Evolutionary conservation across 2,329 filamentous ascomycete genomes (phyloP).

Genomic region (Xylariaceae sp.): DNA sequence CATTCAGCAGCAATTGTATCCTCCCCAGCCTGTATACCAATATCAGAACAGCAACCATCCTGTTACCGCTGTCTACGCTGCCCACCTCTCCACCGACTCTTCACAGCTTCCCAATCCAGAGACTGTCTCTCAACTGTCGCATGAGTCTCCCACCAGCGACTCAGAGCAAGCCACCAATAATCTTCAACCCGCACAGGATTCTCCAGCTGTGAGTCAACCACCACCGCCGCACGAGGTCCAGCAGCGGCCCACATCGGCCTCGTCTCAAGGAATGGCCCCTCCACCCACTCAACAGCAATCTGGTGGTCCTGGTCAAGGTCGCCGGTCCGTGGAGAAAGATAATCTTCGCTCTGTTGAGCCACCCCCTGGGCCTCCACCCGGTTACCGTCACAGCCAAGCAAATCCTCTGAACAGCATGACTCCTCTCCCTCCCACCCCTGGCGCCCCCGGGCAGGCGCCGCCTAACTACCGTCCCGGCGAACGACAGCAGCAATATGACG

Average conservation of each 20-base stretch:
- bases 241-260: constrained; percentile 21
- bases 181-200: constrained; percentile 42
- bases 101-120: constrained; percentile 50
- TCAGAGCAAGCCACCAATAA: constrained; percentile 41
- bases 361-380: constrained; percentile 45
- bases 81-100: constrained; percentile 28
- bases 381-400: constrained; percentile 48
- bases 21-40: constrained; percentile 27
- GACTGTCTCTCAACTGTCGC: constrained; percentile 59
- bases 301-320: constrained; percentile 40
- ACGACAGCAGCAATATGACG: constrained; percentile 42
- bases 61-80: constrained; percentile 25
- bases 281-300: constrained; percentile 25
- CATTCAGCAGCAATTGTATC: constrained; percentile 37
- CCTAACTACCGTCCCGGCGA: constrained; percentile 40
- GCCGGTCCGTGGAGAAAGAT: constrained; percentile 48
- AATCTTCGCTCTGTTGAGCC: constrained; percentile 44
- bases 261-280: constrained; percentile 46
- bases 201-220: constrained; percentile 37
- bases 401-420: constrained; percentile 40
- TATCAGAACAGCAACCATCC: constrained; percentile 27
- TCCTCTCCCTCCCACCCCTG: constrained; percentile 39
- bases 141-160: constrained; percentile 55
- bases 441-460: constrained; percentile 30
- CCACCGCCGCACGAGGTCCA: constrained; percentile 27